These are phyloP conservation scores for Alternaria viburni DNA, from an alignment of 2,329 filamentous ascomycete genomes.

Conservation along the genomic window DNA sequence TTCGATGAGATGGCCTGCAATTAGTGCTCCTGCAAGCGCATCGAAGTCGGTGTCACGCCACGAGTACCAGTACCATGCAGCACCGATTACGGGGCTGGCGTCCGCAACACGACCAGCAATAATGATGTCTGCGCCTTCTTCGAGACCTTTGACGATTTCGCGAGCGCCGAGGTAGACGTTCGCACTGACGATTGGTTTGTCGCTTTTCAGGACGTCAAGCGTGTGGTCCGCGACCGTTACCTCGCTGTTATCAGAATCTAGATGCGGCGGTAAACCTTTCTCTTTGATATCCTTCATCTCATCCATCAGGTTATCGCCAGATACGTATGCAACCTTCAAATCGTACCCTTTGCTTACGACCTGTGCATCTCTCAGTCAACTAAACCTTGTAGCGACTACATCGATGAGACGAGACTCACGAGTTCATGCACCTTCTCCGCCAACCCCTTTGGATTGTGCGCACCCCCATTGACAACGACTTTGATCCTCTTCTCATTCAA, in stretches of 20 bases:
- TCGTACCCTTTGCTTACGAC: constrained; percentile 41
- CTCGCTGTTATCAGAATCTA: constrained; percentile 50
- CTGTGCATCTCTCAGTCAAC: constrained; percentile 20
- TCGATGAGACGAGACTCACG: constrained; percentile 20
- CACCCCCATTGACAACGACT: constrained; percentile 64
- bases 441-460: constrained; percentile 60
- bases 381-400: neutral
- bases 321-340: constrained; percentile 55
- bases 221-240: constrained; percentile 46
- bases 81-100: constrained; percentile 55
- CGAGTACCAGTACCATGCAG: constrained; percentile 62
- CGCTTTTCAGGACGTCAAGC: constrained; percentile 46
- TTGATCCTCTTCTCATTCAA: constrained; percentile 59
- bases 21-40: constrained; percentile 54
- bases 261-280: constrained; percentile 50
- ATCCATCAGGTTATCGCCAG: constrained; percentile 54
- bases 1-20: constrained; percentile 54
- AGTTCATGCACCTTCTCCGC: constrained; percentile 54
- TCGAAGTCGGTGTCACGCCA: constrained; percentile 60
- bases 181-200: constrained; percentile 52
- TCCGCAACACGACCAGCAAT: constrained; percentile 44
- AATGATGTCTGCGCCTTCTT: constrained; percentile 44
- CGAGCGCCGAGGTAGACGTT: constrained; percentile 61
- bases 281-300: constrained; percentile 37
- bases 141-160: constrained; percentile 39